Evolutionary conservation across 352 stramenopile species (phyloP), one percentile per base, ranked within the genome.

Genomic region (Globisporangium mamillatum): DNA sequence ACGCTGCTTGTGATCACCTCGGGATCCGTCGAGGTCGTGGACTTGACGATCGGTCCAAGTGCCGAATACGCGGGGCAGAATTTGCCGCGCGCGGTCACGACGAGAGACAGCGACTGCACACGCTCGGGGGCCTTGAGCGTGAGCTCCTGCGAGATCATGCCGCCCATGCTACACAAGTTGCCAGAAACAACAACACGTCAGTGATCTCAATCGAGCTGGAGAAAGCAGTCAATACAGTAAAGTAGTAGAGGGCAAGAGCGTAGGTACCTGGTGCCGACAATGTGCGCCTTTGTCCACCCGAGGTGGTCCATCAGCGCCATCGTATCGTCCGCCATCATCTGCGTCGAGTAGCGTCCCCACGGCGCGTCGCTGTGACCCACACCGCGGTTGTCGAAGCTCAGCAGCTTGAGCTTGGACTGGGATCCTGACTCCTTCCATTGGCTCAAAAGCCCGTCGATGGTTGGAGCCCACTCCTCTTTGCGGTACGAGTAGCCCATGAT

Each of bases 321-420:
- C 2, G 69, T 63, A 50, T 82, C 75, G 0, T 63, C 41, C 2
- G 77, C 75, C 70, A 81, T 80, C 38, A 71, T 69, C 7, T 58
- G 63, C 12, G 72, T 76, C 64, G 72, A 74, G 75, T 80, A 84
- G 20, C 63, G 64, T 2, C 73, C 70, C 66, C 70, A 79, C 5
- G 77, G 70, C 16, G 69, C 54, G 64, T 78, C 73, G 1, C 63
- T 73, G 53, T 55, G 38, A n/a, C 82, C 83, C 1, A 84, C 71
- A 29, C 81, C 83, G 29, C 83, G 79, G 72, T 90, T 91, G 68
- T 91, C 83, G 12, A 91, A 72, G 5, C 70, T 86, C 57, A 89
- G 25, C 18, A 91, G 53, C 55, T 81, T 72, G 61, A 88, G 70
- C 34, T 69, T 74, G 60, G 69, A 75, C 34, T 34, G 41, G 18